A percentile compares a stretch with the other conserved stretches of the same genome.
phyloP scores from a whole-genome alignment of 2,329 filamentous ascomycete species.

The Fusarium tuaranense region DNA sequence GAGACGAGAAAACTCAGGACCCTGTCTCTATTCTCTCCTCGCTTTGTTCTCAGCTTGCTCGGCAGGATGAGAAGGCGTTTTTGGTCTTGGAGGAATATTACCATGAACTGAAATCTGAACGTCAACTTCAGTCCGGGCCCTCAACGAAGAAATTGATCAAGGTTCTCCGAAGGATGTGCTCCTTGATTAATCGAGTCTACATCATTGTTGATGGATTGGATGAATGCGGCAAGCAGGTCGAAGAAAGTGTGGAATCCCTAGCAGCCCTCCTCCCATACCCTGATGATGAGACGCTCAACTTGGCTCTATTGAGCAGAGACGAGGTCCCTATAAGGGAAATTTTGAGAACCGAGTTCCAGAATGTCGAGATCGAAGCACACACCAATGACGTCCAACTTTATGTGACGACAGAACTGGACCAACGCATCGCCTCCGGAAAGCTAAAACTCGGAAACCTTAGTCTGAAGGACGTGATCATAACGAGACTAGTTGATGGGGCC shows the following conservation, averaged over 20 bases:
- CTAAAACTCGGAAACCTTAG: background rate
- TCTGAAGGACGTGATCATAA: slow-evolving; percentile 8
- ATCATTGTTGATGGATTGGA: background rate
- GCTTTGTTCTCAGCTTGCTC: slow-evolving; percentile 4
- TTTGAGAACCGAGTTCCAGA: background rate
- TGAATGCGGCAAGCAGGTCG: background rate
- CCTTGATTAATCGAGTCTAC: background rate
- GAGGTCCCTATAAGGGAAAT: background rate
- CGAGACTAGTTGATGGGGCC: background rate
- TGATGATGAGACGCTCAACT: background rate
- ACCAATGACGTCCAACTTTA: slow-evolving; percentile 21
- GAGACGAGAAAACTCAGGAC: background rate
- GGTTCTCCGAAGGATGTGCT: background rate
- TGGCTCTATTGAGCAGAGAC: slow-evolving; percentile 19
- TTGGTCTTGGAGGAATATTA: background rate
- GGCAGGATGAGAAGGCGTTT: background rate
- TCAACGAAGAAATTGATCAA: background rate
- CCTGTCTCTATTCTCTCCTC: background rate
- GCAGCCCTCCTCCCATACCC: background rate
- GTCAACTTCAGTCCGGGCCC: background rate
- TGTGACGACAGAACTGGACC: background rate
- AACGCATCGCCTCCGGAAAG: background rate
- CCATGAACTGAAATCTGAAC: background rate
- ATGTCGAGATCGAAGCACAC: slow-evolving; percentile 20
- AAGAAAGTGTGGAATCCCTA: background rate